These are phyloP conservation scores for Solanum medicagineum DNA, from an alignment of 257 asterid genomes.

Conservation along the genomic window DNA sequence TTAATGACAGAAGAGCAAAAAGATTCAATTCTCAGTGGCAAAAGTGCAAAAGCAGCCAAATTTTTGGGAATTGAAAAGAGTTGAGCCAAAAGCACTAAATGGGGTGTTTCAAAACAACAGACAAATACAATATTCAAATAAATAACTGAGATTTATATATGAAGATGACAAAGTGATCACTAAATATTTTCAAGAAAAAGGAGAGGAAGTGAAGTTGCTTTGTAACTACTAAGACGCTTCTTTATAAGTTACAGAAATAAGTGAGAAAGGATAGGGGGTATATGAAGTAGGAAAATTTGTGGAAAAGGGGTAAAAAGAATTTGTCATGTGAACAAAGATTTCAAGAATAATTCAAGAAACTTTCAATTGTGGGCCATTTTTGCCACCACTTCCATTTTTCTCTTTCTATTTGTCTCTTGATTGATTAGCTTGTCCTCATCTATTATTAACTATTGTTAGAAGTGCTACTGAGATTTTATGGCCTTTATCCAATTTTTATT, in stretches of 20 bases:
- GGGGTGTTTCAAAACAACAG: background rate
- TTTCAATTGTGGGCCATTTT: background rate
- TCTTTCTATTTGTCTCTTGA: background rate
- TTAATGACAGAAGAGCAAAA: background rate
- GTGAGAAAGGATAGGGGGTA: background rate
- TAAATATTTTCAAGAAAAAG: background rate
- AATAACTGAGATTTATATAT: background rate
- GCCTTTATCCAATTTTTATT: background rate
- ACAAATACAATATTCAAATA: background rate
- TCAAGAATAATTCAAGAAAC: background rate
- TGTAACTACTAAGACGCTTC: background rate
- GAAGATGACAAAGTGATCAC: background rate
- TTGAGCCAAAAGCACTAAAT: background rate
- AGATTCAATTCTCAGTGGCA: background rate
- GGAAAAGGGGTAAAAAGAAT: background rate
- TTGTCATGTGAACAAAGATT: background rate
- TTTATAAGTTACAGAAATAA: background rate
- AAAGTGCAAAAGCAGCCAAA: background rate
- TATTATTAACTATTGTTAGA: background rate
- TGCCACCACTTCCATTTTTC: background rate
- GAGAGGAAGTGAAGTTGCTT: background rate
- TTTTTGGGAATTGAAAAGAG: background rate
- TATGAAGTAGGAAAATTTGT: conserved; percentile 6
- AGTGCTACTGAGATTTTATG: background rate
- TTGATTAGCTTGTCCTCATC: background rate